Evolutionary conservation across 1,284 basidiomycete genomes (phyloP).

Genomic region (Phylloboletellus chloephorus): DNA sequence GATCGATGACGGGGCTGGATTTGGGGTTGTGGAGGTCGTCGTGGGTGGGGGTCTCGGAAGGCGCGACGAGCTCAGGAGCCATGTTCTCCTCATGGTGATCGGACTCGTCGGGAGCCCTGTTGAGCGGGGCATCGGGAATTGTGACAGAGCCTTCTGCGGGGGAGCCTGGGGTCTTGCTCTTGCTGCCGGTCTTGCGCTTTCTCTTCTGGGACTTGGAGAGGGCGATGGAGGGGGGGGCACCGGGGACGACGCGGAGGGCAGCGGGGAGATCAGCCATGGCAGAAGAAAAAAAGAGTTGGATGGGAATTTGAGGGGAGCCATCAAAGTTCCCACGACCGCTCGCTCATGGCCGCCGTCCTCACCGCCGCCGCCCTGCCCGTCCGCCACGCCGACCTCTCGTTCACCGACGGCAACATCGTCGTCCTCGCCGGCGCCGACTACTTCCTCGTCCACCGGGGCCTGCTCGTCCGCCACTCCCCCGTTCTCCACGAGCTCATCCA

Average conservation of each 20-base stretch:
- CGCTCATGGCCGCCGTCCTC: slow-evolving; percentile 16
- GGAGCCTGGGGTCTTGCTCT: slow-evolving; percentile 38
- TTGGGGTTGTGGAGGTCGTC: slow-evolving; percentile 45
- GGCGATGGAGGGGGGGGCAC: slow-evolving; percentile 58
- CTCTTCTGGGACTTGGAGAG: slow-evolving; percentile 61
- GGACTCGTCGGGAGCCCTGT: slow-evolving; percentile 44
- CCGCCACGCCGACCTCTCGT: slow-evolving; percentile 53
- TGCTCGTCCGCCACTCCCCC: slow-evolving; percentile 56
- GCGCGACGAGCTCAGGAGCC: slow-evolving; percentile 43
- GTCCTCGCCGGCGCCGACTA: slow-evolving; percentile 50
- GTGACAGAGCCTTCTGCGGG: slow-evolving; percentile 35
- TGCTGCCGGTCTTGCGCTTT: slow-evolving; percentile 53
- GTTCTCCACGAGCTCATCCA: slow-evolving; percentile 39
- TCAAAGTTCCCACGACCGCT: slow-evolving; percentile 21
- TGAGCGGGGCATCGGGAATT: slow-evolving; percentile 45
- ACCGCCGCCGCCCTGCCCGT: slow-evolving; percentile 24
- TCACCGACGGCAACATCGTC: slow-evolving; percentile 62
- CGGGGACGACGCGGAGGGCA: slow-evolving; percentile 58
- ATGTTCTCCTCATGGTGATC: slow-evolving; percentile 48
- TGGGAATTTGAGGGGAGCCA: slow-evolving; percentile 16
- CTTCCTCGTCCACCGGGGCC: slow-evolving; percentile 64
- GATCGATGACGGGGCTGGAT: slow-evolving; percentile 66
- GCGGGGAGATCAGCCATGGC: slow-evolving; percentile 44
- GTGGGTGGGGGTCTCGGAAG: slow-evolving; percentile 39
- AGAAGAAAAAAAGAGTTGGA: slow-evolving; percentile 3